phyloP scores from a whole-genome alignment of 305 asterid species.

The Fraxinus sp. region DNA sequence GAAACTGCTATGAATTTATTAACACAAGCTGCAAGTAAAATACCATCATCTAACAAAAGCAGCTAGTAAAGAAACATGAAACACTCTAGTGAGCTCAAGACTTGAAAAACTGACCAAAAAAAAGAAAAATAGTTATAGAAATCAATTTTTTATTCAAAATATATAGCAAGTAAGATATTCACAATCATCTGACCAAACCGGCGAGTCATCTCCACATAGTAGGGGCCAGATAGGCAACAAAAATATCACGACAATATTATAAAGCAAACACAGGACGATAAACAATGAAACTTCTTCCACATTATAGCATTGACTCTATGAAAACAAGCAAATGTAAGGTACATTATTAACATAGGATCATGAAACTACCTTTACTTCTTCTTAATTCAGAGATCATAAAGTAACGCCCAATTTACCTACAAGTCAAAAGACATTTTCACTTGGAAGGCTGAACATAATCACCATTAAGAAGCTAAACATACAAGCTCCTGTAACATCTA shows the following conservation, averaged over 20 bases:
- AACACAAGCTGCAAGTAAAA: background rate
- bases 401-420: constrained; percentile 93
- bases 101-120: background rate
- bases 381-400: constrained; percentile 95
- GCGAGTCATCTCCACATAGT: background rate
- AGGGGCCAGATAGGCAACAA: background rate
- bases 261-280: background rate
- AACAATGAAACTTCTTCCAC: background rate
- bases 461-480: constrained; percentile 40
- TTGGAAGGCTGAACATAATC: constrained; percentile 66
- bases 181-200: background rate
- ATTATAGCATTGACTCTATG: background rate
- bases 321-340: background rate
- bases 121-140: background rate
- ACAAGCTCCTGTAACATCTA: constrained; percentile 25
- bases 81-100: background rate
- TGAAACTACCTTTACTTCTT: constrained; percentile 89
- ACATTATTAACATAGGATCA: constrained; percentile 42
- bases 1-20: background rate
- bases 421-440: constrained; percentile 77
- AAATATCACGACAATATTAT: background rate
- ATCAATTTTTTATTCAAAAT: background rate
- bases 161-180: background rate
- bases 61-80: background rate
- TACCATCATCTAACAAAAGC: background rate